Evolutionary conservation across 2,329 filamentous ascomycete genomes (phyloP).

Genomic region (Chaetomiaceae sp.): DNA sequence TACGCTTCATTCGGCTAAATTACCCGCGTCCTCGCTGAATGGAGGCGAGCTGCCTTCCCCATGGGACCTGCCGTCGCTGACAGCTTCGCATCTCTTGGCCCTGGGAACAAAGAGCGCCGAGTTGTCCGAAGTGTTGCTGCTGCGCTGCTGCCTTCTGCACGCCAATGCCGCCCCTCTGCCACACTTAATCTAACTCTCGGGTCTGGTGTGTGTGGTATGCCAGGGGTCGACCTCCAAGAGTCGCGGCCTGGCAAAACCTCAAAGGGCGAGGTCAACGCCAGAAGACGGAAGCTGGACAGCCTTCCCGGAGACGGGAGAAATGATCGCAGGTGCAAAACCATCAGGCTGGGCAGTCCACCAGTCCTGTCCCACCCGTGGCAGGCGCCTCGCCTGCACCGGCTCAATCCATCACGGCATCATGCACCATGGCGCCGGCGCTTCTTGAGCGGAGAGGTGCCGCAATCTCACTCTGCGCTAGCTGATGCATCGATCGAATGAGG

Average conservation of each 20-base stretch:
- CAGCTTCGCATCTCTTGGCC: constrained; percentile 19
- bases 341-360: neutral
- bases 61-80: constrained; percentile 10
- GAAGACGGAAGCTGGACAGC: neutral
- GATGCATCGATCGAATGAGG: neutral
- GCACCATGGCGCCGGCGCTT: neutral
- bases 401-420: constrained; percentile 17
- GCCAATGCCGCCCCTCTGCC: constrained; percentile 5
- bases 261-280: neutral
- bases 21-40: constrained; percentile 21
- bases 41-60: constrained; percentile 16
- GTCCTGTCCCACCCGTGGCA: neutral
- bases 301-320: neutral
- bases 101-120: neutral
- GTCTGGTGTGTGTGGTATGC: constrained; percentile 1
- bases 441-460: neutral
- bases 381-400: constrained; percentile 16
- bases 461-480: constrained; percentile 7
- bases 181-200: constrained; percentile 19
- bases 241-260: neutral
- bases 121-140: constrained; percentile 5
- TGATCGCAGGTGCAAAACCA: neutral
- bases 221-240: constrained; percentile 2
- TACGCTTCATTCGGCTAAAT: constrained; percentile 28
- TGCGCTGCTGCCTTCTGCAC: constrained; percentile 5